These are phyloP conservation scores for Termitomyces sp. DNA, from an alignment of 768 basidiomycete genomes.

Conservation along the genomic window DNA sequence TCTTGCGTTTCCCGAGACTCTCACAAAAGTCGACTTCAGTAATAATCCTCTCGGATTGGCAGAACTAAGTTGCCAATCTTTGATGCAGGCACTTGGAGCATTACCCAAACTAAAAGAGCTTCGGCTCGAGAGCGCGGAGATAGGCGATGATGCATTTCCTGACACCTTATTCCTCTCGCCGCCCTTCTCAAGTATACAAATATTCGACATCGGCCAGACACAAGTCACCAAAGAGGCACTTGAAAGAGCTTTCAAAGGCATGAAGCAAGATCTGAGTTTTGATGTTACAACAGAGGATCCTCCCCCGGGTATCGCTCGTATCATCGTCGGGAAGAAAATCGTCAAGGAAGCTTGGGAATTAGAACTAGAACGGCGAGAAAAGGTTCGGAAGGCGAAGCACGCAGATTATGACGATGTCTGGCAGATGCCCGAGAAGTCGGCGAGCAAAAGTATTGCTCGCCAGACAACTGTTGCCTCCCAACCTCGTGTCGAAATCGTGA, in stretches of 20 bases:
- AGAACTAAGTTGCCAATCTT: constrained; percentile 23
- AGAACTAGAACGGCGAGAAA: constrained; percentile 55
- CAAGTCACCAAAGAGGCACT: constrained; percentile 43
- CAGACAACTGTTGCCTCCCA: neutral
- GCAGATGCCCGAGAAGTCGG: constrained; percentile 11
- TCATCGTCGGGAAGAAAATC: constrained; percentile 66
- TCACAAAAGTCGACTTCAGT: constrained; percentile 60
- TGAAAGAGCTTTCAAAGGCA: constrained; percentile 34
- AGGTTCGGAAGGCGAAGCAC: constrained; percentile 30
- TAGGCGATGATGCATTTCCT: constrained; percentile 57
- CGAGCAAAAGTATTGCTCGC: neutral
- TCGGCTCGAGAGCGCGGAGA: constrained; percentile 46
- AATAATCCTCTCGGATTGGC: constrained; percentile 54
- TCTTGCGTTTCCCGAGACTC: constrained; percentile 39
- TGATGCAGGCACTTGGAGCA: constrained; percentile 42
- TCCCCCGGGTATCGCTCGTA: constrained; percentile 41
- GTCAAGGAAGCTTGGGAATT: constrained; percentile 78
- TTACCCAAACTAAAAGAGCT: constrained; percentile 54
- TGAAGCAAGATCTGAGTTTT: constrained; percentile 48
- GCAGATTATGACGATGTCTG: constrained; percentile 25
- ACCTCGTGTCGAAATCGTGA: constrained; percentile 32
- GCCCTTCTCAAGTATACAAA: constrained; percentile 45
- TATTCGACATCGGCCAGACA: constrained; percentile 68
- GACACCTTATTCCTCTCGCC: constrained; percentile 27
- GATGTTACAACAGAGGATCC: constrained; percentile 51